phyloP scores from a whole-genome alignment of 129 eudicot species.

The Arctium lappa region DNA sequence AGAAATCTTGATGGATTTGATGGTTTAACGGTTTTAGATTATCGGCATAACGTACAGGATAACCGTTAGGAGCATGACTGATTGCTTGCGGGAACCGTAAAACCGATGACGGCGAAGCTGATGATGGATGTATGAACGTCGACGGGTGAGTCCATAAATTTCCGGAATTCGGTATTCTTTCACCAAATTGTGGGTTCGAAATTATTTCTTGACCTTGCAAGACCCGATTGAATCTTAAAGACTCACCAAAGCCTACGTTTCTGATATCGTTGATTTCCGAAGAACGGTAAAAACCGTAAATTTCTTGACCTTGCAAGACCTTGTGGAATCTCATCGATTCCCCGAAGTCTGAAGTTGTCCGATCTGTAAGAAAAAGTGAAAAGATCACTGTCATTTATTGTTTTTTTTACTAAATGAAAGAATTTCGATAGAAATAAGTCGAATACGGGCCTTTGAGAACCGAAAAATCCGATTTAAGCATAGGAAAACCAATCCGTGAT shows the following conservation, averaged over 20 bases:
- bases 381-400: background rate
- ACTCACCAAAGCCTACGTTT: constrained; percentile 44
- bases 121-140: constrained; percentile 23
- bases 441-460: constrained; percentile 42
- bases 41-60: constrained; percentile 21
- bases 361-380: constrained; percentile 36
- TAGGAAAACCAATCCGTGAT: constrained; percentile 48
- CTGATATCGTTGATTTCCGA: constrained; percentile 27
- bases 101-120: constrained; percentile 57
- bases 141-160: constrained; percentile 45
- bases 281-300: constrained; percentile 49
- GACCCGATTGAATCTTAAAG: constrained; percentile 67
- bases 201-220: constrained; percentile 99
- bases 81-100: constrained; percentile 46
- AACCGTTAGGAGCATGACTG: constrained; percentile 26
- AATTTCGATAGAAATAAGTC: background rate
- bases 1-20: constrained; percentile 11
- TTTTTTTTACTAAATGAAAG: background rate
- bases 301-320: constrained; percentile 99
- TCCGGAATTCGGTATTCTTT: constrained; percentile 35
- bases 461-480: constrained; percentile 46
- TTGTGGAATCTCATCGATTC: constrained; percentile 75
- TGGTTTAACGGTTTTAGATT: background rate
- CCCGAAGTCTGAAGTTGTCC: constrained; percentile 59
- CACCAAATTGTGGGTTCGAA: constrained; percentile 37